Conservation (phyloP, 2,329 filamentous ascomycete species). For the Aspergillus neoniger region DNA sequence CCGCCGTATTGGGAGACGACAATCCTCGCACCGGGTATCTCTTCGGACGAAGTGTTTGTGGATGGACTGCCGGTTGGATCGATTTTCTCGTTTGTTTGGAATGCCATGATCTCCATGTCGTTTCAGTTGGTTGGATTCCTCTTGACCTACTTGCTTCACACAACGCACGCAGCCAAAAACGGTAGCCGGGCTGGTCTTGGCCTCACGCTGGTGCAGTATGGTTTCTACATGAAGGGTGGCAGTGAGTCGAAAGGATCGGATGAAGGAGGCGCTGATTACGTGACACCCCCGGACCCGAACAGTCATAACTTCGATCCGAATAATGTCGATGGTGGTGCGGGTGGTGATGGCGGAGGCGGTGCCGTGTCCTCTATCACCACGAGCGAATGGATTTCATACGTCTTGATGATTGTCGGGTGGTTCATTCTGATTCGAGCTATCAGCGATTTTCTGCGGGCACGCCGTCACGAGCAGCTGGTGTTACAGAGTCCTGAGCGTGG, state of each 20-base stretch:
- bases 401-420: conserved; percentile 96
- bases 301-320: conserved; percentile 82
- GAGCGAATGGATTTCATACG: conserved; percentile 86
- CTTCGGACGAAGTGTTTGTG: conserved; percentile 93
- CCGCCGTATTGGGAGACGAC: conserved; percentile 99
- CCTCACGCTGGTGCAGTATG: conserved; percentile 93
- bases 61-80: conserved; percentile 91
- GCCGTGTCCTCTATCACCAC: conserved; percentile 63
- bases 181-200: conserved; percentile 92
- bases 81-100: conserved; percentile 76
- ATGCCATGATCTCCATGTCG: conserved; percentile 92
- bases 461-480: conserved; percentile 89
- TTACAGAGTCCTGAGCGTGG: conserved; percentile 90
- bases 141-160: conserved; percentile 95
- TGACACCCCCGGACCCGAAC: conserved; percentile 81
- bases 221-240: conserved; percentile 85
- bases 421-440: conserved; percentile 95
- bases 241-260: conserved; percentile 44
- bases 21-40: conserved; percentile 87
- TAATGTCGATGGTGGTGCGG: conserved; percentile 54
- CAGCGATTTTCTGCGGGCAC: conserved; percentile 82
- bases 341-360: conserved; percentile 38
- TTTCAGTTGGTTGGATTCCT: conserved; percentile 97
- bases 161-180: conserved; percentile 96
- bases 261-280: conserved; percentile 46